Evolutionary conservation across 768 basidiomycete genomes (phyloP).

Genomic region (Xerocomus brunneocitrinus): DNA sequence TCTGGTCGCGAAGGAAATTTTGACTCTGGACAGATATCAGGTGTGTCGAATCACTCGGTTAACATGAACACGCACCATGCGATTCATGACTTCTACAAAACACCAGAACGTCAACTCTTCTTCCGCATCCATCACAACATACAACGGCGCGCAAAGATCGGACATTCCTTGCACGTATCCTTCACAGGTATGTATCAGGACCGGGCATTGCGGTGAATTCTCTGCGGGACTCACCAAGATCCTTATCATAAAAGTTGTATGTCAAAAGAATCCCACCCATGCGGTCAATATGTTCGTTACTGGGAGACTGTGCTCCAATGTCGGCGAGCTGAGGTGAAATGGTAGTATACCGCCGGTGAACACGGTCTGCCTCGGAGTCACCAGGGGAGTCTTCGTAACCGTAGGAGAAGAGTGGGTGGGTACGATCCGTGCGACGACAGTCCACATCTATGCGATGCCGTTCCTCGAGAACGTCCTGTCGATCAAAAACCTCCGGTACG

Average conservation of each 20-base stretch:
- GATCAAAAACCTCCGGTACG: slow-evolving; percentile 74
- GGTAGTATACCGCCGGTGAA: slow-evolving; percentile 55
- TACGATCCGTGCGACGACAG: slow-evolving; percentile 92
- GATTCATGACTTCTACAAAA: slow-evolving; percentile 90
- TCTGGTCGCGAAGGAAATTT: slow-evolving; percentile 95
- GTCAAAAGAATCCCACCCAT: slow-evolving; percentile 83
- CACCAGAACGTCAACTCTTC: slow-evolving; percentile 96
- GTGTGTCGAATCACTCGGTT: neutral
- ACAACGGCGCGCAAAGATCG: slow-evolving; percentile 90
- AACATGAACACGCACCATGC: slow-evolving; percentile 62
- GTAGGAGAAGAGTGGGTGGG: slow-evolving; percentile 80
- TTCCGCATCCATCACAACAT: slow-evolving; percentile 85
- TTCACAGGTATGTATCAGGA: slow-evolving; percentile 28
- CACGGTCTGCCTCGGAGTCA: slow-evolving; percentile 51
- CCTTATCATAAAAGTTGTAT: slow-evolving; percentile 85
- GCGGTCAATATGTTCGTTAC: slow-evolving; percentile 89
- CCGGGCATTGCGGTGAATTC: neutral
- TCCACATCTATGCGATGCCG: slow-evolving; percentile 96
- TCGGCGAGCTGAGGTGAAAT: slow-evolving; percentile 71
- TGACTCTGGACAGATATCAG: slow-evolving; percentile 55
- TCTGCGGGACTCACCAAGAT: slow-evolving; percentile 57
- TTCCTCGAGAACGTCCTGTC: slow-evolving; percentile 79
- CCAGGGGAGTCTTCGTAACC: slow-evolving; percentile 32
- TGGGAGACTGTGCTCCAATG: slow-evolving; percentile 82
- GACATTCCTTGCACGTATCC: slow-evolving; percentile 99